Percentiles rank a stretch among this genome's conserved stretches.
phyloP scores from a whole-genome alignment of 768 basidiomycete species.

The Suillus decipiens region DNA sequence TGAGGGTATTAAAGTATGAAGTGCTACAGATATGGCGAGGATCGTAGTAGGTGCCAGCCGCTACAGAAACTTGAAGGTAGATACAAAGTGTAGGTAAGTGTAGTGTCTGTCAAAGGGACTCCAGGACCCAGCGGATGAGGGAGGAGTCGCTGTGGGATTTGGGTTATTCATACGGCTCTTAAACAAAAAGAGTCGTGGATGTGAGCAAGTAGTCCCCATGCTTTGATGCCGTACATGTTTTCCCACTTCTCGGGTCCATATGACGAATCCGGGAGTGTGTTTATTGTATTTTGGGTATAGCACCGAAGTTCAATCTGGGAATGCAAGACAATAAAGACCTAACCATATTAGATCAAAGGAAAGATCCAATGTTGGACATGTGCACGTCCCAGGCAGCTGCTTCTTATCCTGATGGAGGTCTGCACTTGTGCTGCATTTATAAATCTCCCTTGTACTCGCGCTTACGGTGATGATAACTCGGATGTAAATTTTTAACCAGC shows the following conservation, averaged over 20 bases:
- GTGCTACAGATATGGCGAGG: conserved; percentile 11
- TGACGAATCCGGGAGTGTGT: conserved; percentile 1
- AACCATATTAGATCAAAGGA: conserved; percentile 14
- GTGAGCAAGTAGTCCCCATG: background rate
- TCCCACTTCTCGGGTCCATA: background rate
- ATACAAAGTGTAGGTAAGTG: conserved; percentile 9
- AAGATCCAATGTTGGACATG: conserved; percentile 7
- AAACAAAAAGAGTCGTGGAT: conserved; percentile 12
- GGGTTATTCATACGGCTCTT: conserved; percentile 14
- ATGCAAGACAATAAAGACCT: conserved; percentile 15
- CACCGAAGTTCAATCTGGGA: conserved; percentile 6
- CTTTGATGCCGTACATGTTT: background rate
- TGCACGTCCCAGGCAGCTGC: background rate
- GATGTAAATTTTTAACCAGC: background rate
- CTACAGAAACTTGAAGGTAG: conserved; percentile 12
- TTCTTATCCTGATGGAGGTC: background rate
- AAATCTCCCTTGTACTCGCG: background rate
- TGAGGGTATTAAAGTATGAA: conserved; percentile 11
- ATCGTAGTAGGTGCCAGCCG: conserved; percentile 29
- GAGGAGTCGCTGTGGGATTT: conserved; percentile 10
- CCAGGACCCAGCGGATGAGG: conserved; percentile 21
- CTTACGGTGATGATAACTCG: background rate
- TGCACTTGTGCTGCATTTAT: background rate
- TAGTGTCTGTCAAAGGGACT: conserved; percentile 11
- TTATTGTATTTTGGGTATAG: conserved; percentile 15